These are phyloP conservation scores for Aspergillus bombycis DNA, from an alignment of 2,329 filamentous ascomycete genomes.

Conservation along the genomic window DNA sequence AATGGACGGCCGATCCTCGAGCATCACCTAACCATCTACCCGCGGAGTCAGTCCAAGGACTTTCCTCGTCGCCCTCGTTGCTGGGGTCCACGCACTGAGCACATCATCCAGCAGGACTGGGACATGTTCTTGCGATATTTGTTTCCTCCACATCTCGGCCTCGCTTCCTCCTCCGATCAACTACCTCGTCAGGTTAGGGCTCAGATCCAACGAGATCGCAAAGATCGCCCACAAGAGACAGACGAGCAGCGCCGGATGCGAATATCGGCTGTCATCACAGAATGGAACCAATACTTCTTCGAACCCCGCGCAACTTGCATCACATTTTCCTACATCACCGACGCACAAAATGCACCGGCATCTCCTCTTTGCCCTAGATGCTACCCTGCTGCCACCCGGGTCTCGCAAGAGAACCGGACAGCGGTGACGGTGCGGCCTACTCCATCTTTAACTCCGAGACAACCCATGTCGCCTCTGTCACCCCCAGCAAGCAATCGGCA, in stretches of 20 bases:
- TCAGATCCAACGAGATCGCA: conserved; percentile 45
- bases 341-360: conserved; percentile 34
- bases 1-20: conserved; percentile 31
- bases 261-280: conserved; percentile 43
- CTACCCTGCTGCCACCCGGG: conserved; percentile 43
- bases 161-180: conserved; percentile 39
- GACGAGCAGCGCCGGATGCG: conserved; percentile 43
- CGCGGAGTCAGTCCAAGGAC: conserved; percentile 45
- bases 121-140: conserved; percentile 47
- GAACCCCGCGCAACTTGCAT: conserved; percentile 39
- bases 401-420: conserved; percentile 25
- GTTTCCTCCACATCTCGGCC: conserved; percentile 44
- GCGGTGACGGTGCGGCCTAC: conserved; percentile 10
- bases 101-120: conserved; percentile 48
- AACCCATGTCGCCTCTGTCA: conserved; percentile 10
- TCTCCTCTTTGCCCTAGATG: conserved; percentile 45
- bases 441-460: conserved; percentile 9
- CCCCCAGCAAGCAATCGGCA: conserved; percentile 11
- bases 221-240: conserved; percentile 46
- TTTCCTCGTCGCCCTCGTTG: conserved; percentile 47
- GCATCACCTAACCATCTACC: conserved; percentile 45
- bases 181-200: conserved; percentile 43
- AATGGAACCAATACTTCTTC: conserved; percentile 51
- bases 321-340: conserved; percentile 38
- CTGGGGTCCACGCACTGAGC: conserved; percentile 37